Percentiles rank a stretch among this genome's conserved stretches.
Evolutionary conservation across 495 filamentous ascomycete genomes (phyloP).

Genomic region (Chaetomium fimeti): DNA sequence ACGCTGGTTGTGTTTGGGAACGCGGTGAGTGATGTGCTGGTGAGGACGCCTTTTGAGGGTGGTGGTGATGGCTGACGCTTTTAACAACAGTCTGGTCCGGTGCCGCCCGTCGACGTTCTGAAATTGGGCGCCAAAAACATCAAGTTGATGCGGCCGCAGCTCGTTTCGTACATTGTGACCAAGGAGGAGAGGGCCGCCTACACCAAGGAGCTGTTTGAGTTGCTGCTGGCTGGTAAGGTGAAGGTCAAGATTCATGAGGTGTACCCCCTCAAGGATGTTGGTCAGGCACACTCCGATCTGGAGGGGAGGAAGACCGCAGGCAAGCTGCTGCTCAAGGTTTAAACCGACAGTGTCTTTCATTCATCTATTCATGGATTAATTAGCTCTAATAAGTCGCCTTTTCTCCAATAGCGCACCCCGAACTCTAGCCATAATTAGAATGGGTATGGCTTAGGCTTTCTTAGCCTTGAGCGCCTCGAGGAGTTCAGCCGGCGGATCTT

Average conservation of each 20-base stretch:
- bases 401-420: neutral
- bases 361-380: conserved; percentile 12
- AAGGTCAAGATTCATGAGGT: conserved; percentile 74
- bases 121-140: conserved; percentile 74
- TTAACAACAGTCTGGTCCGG: conserved; percentile 58
- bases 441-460: conserved; percentile 26
- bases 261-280: conserved; percentile 78
- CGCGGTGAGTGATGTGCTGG: conserved; percentile 50
- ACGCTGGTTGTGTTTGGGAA: conserved; percentile 86
- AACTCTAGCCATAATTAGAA: neutral
- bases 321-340: conserved; percentile 61
- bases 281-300: conserved; percentile 74
- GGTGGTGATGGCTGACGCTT: conserved; percentile 13
- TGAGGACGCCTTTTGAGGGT: neutral
- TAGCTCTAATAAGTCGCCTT: conserved; percentile 2
- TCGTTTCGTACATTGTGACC: conserved; percentile 74
- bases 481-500: conserved; percentile 81
- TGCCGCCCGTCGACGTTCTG: conserved; percentile 69
- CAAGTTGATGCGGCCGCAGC: conserved; percentile 69
- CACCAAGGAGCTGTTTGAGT: conserved; percentile 67
- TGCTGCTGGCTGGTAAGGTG: conserved; percentile 66
- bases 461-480: conserved; percentile 63
- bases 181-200: conserved; percentile 75
- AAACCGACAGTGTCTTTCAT: neutral
- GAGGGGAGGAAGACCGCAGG: conserved; percentile 82